Evolutionary conservation across 495 filamentous ascomycete genomes (phyloP).

Genomic region (Pyrenopolyporus hunteri): DNA sequence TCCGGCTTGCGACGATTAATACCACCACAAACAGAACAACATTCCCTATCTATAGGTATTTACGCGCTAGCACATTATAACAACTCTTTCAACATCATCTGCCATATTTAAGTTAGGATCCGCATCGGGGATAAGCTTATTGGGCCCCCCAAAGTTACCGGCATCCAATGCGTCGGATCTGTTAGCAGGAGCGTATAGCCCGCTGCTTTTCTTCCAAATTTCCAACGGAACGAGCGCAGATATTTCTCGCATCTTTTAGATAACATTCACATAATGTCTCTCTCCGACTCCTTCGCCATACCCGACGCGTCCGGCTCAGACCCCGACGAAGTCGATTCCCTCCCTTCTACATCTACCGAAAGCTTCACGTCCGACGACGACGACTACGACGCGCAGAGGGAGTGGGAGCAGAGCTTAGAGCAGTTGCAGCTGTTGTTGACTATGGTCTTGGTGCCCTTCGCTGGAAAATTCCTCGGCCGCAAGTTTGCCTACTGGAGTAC

Average conservation of each 20-base stretch:
- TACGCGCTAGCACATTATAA: too few relatives aligned
- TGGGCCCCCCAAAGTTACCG: slow-evolving; percentile 43
- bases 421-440: slow-evolving; percentile 90
- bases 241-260: background rate
- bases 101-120: background rate
- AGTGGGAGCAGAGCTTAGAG: slow-evolving; percentile 92
- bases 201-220: slow-evolving; percentile 28
- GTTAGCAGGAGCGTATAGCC: slow-evolving; percentile 38
- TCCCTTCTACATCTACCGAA: slow-evolving; percentile 73
- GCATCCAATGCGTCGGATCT: slow-evolving; percentile 47
- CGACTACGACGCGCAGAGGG: slow-evolving; percentile 83
- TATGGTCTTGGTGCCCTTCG: slow-evolving; percentile 91
- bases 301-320: slow-evolving; percentile 52
- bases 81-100: background rate
- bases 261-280: slow-evolving; percentile 43
- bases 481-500: slow-evolving; percentile 96
- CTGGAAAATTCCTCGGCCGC: slow-evolving; percentile 91
- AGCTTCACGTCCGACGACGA: slow-evolving; percentile 62
- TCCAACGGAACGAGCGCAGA: slow-evolving; percentile 1
- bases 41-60: background rate
- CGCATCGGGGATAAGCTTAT: slow-evolving; percentile 10
- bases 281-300: slow-evolving; percentile 53
- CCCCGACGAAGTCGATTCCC: slow-evolving; percentile 76
- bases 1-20: slow-evolving; percentile 12
- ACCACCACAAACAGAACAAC: slow-evolving; percentile 8